A percentile compares a stretch with the other conserved stretches of the same genome.
These are phyloP conservation scores for Candida germanica DNA, from an alignment of 805 yeast species.

Conservation along the genomic window DNA sequence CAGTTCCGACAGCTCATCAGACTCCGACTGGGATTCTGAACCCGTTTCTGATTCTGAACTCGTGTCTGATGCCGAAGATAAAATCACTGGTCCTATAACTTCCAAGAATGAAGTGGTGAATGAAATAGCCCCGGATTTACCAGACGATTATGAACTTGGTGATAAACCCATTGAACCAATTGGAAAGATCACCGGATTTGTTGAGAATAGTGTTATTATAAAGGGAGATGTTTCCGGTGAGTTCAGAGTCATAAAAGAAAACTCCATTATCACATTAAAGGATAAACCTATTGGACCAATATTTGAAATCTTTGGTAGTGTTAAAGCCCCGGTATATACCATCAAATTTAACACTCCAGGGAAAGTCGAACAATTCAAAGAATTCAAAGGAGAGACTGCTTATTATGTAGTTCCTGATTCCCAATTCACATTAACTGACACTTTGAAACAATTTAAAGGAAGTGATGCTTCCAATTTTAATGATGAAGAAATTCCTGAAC, in stretches of 20 bases:
- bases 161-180: constrained; percentile 68
- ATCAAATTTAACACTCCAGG: constrained; percentile 59
- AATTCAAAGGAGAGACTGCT: constrained; percentile 53
- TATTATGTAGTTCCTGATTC: constrained; percentile 81
- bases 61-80: constrained; percentile 46
- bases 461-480: constrained; percentile 93
- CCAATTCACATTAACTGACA: constrained; percentile 72
- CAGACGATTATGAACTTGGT: constrained; percentile 59
- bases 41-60: constrained; percentile 20
- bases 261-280: constrained; percentile 73
- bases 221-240: constrained; percentile 80
- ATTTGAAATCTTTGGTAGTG: constrained; percentile 86
- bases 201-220: constrained; percentile 69
- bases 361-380: constrained; percentile 45
- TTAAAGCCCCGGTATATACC: constrained; percentile 77
- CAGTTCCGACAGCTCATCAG: constrained; percentile 9
- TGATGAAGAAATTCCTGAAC: constrained; percentile 91
- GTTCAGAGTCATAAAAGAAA: constrained; percentile 75
- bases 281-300: constrained; percentile 74
- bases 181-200: constrained; percentile 67
- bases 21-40: constrained; percentile 17
- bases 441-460: constrained; percentile 70
- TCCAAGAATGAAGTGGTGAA: constrained; percentile 77
- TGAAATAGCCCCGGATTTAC: constrained; percentile 65
- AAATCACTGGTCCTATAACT: constrained; percentile 58